A percentile compares a stretch with the other conserved stretches of the same genome.
phyloP scores from a whole-genome alignment of 805 yeast species.

The Candida xiaguanensis region DNA sequence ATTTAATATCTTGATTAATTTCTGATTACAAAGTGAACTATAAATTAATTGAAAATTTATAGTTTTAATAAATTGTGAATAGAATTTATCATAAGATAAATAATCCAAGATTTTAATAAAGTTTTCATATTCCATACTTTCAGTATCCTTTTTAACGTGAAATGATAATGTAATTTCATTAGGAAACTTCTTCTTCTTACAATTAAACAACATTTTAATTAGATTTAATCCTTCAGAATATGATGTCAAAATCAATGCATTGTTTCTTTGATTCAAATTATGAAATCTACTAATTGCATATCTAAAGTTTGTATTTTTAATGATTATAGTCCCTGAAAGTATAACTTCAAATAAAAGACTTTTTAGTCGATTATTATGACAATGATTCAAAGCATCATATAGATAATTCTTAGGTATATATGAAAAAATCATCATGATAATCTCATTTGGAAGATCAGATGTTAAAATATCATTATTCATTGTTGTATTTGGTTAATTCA shows the following conservation, averaged over 20 bases:
- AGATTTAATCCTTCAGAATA: background rate
- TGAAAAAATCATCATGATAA: background rate
- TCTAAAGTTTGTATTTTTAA: background rate
- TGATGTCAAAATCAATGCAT: background rate
- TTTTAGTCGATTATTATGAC: background rate
- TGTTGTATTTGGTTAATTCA: background rate
- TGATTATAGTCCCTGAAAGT: background rate
- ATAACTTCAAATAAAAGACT: background rate
- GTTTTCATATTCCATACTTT: background rate
- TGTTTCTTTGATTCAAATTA: background rate
- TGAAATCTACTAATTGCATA: background rate
- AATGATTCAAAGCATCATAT: background rate
- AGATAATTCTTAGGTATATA: background rate
- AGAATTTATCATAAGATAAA: constrained; percentile 1
- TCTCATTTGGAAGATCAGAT: background rate
- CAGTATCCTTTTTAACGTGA: background rate
- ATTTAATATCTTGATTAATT: background rate
- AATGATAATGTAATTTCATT: background rate
- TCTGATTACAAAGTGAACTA: background rate
- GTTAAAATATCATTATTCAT: too few relatives aligned
- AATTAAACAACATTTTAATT: background rate
- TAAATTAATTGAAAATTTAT: constrained; percentile 4
- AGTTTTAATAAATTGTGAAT: background rate
- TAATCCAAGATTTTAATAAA: constrained; percentile 6
- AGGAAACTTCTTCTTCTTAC: background rate